A percentile compares a stretch with the other conserved stretches of the same genome.
phyloP scores from a whole-genome alignment of 2,329 filamentous ascomycete species.

The Colletotrichum tabaci region DNA sequence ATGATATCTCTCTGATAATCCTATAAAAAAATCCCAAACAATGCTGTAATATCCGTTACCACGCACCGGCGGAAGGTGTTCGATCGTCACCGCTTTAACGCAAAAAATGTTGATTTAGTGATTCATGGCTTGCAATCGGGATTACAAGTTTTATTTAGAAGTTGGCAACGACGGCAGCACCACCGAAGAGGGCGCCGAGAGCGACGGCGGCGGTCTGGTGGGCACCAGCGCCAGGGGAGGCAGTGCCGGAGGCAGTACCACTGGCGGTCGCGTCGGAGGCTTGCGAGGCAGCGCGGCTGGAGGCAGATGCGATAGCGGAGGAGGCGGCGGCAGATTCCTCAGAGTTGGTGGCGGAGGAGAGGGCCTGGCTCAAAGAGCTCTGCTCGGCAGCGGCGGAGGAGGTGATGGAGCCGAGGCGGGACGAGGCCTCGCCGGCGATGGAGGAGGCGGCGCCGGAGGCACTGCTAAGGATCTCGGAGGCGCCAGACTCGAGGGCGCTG shows the following conservation, averaged over 20 bases:
- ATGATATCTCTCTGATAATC: constrained; percentile 30
- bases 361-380: constrained; percentile 46
- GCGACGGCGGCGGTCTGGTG: constrained; percentile 60
- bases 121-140: neutral
- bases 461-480: constrained; percentile 40
- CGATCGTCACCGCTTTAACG: constrained; percentile 6
- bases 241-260: constrained; percentile 44
- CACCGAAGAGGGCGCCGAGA: constrained; percentile 63
- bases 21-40: constrained; percentile 26
- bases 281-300: constrained; percentile 33
- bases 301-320: constrained; percentile 8
- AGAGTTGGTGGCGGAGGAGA: constrained; percentile 35
- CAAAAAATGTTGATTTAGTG: neutral
- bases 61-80: neutral
- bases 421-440: constrained; percentile 44
- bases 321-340: constrained; percentile 30
- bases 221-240: constrained; percentile 47
- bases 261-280: constrained; percentile 42
- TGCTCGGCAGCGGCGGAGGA: constrained; percentile 32
- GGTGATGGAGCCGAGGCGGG: constrained; percentile 44
- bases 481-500: constrained; percentile 9
- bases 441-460: constrained; percentile 46
- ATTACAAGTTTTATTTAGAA: constrained; percentile 52
- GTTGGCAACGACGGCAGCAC: constrained; percentile 61
- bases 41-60: constrained; percentile 25